Conservation (phyloP, 495 filamentous ascomycete species). For the Podospora conica region DNA sequence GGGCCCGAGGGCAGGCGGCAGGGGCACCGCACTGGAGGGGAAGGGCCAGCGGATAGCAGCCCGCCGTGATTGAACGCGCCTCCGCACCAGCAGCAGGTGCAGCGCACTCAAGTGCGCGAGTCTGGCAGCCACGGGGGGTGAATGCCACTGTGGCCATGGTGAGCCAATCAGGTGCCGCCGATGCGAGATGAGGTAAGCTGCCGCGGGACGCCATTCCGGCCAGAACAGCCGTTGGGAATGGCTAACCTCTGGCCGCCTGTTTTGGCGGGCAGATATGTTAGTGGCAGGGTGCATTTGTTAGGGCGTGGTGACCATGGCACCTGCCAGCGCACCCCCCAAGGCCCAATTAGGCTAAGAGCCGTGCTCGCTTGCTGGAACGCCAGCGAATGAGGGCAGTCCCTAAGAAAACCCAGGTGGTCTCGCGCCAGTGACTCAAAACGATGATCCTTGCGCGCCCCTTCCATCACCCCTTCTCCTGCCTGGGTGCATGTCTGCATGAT, state of each 20-base stretch:
- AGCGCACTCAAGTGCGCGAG: constrained; percentile 15
- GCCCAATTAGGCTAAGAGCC: constrained; percentile 24
- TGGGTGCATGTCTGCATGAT: constrained; percentile 17
- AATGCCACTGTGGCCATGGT: constrained; percentile 12
- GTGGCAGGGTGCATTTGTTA: not conserved
- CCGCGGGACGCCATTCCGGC: not conserved
- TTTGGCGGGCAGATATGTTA: too few species aligned
- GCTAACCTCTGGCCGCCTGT: not conserved
- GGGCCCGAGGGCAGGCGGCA: constrained; percentile 15
- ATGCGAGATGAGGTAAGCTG: constrained; percentile 23
- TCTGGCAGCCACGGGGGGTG: constrained; percentile 10
- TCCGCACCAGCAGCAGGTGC: constrained; percentile 9
- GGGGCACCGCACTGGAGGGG: constrained; percentile 20
- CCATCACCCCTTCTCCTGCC: constrained; percentile 13
- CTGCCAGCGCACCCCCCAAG: constrained; percentile 19
- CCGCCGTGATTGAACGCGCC: constrained; percentile 29
- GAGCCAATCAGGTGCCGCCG: constrained; percentile 19
- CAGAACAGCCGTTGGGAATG: not conserved
- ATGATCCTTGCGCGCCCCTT: constrained; percentile 12
- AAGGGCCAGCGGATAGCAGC: constrained; percentile 32
- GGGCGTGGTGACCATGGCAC: not conserved
- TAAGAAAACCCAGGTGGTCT: constrained; percentile 16
- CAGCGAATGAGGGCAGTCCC: constrained; percentile 19
- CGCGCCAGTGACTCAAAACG: constrained; percentile 19
- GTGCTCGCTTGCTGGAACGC: constrained; percentile 11